Base-by-base conservation (phyloP, 306 rosid species). In the Sicyos edulis region DNA sequence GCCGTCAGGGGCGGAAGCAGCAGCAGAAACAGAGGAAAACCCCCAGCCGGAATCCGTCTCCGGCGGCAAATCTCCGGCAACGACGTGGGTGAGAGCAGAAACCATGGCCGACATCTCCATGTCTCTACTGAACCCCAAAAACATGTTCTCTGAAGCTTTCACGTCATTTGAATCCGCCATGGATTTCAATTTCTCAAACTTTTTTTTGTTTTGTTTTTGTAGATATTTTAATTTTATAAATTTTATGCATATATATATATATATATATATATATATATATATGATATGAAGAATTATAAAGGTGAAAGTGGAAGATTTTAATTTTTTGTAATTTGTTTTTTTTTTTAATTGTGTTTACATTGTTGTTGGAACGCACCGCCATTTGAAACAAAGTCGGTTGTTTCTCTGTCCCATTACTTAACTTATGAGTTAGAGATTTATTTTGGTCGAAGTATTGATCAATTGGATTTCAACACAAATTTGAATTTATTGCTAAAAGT, bases 81-180 rank as follows among this genome's bases (percentile, higher is more conserved):
- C 79, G 8, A 83, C 87, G 13, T 79, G 78, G 5, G 79, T 75
- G 49, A 83, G 37, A 55, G 85, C 87, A 42, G 82, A 80, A 9
- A 83, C 84, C 81, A 83, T 83, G 3, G 69, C 81, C 0, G 75
- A 72, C 81, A 83, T 80, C 72, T 83, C 87, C 49, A 63, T 80
- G 61, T 80, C 87, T 37, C 84, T 78, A 63, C 77, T 77, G 50
- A 76, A 52, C 11, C n/a, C 61, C 20, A 47, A 10, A 58, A 76
- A 71, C 63, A 59, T 51, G 47, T 47, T 56, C 0, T 66, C 71
- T 5, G 71, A 14, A 12, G 37, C 34, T 3, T 11, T 45, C 19
- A 10, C 0, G 19, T 66, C 37, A 2, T 66, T 11, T 20, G 71
- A 17, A 44, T 32, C 61, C 26, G 60, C 60, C 74, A 29, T 70